Conservation (phyloP, 176 grass and related monocot species). For the Zea luxurians region DNA sequence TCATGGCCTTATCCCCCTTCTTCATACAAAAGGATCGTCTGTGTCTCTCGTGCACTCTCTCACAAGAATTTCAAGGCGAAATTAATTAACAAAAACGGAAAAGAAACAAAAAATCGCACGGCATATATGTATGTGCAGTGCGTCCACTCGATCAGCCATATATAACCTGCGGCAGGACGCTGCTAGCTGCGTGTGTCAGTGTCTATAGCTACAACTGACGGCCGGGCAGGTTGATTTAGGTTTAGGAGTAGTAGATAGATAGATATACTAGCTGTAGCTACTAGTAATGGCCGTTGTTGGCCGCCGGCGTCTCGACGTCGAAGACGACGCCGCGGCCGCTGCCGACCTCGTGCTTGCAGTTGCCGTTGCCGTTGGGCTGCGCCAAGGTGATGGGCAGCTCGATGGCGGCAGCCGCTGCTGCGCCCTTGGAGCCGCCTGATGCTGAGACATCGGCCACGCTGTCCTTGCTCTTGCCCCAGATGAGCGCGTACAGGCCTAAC, state of each 20-base stretch:
- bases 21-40: constrained; percentile 20
- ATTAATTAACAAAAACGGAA: neutral
- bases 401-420: neutral
- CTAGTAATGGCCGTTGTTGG: constrained; percentile 30
- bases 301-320: constrained; percentile 50
- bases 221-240: neutral
- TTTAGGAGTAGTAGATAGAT: neutral
- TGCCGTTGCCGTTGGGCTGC: constrained; percentile 8
- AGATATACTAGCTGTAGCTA: neutral
- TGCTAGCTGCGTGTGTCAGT: neutral
- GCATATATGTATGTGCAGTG: neutral
- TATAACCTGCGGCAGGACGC: neutral
- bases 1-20: constrained; percentile 40
- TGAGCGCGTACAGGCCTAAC: constrained; percentile 72
- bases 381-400: constrained; percentile 53
- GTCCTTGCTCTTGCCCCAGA: constrained; percentile 91
- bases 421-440: constrained; percentile 31
- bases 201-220: constrained; percentile 9
- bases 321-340: constrained; percentile 19
- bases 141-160: neutral
- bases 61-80: constrained; percentile 27
- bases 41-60: constrained; percentile 6
- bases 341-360: constrained; percentile 35
- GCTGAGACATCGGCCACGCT: constrained; percentile 21
- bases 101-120: constrained; percentile 15